Conservation (phyloP, 2,329 filamentous ascomycete genomes). For the Cercospora canescens region DNA sequence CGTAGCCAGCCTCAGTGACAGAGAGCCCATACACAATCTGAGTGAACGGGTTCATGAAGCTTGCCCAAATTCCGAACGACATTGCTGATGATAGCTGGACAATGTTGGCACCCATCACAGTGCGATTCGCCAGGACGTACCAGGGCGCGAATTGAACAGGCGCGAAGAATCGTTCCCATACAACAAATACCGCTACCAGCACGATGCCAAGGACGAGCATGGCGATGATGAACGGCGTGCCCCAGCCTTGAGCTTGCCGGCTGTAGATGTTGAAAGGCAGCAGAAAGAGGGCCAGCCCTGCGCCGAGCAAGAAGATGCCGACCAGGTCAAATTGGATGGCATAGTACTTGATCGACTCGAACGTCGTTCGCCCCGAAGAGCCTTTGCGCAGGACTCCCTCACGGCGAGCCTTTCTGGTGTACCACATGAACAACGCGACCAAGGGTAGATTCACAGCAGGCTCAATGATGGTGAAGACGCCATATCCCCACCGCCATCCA, state of each 20-base stretch:
- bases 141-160: slow-evolving; percentile 45
- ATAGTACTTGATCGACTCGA: slow-evolving; percentile 4
- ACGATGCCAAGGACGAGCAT: slow-evolving; percentile 43
- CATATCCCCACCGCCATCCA: slow-evolving; percentile 9
- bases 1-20: slow-evolving; percentile 38
- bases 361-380: not conserved
- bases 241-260: slow-evolving; percentile 35
- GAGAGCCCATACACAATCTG: slow-evolving; percentile 40
- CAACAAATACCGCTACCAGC: slow-evolving; percentile 39
- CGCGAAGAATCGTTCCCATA: slow-evolving; percentile 44
- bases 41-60: slow-evolving; percentile 43
- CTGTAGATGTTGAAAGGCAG: slow-evolving; percentile 61
- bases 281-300: slow-evolving; percentile 63
- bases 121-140: slow-evolving; percentile 50
- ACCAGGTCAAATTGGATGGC: slow-evolving; percentile 5
- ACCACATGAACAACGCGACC: not conserved
- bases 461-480: slow-evolving; percentile 33
- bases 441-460: slow-evolving; percentile 39
- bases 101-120: slow-evolving; percentile 55
- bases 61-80: slow-evolving; percentile 39
- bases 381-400: not conserved
- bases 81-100: slow-evolving; percentile 42
- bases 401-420: not conserved
- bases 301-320: slow-evolving; percentile 54
- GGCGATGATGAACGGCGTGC: slow-evolving; percentile 40